phyloP scores from a whole-genome alignment of 805 yeast species.

The Maudiozyma pseudohumilis region DNA sequence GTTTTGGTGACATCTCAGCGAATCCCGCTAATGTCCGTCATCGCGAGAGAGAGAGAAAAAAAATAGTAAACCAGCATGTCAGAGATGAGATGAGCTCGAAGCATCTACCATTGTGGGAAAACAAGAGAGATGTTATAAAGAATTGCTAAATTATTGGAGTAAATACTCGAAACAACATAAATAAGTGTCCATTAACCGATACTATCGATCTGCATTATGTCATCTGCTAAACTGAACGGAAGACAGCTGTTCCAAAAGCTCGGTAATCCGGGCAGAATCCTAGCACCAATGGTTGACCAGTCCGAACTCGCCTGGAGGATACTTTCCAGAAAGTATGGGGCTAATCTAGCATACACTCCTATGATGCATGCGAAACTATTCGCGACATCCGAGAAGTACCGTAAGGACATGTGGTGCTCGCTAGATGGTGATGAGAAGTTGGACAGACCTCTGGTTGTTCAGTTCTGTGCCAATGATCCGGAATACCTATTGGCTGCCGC shows the following conservation, averaged over 20 bases:
- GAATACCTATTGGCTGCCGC: conserved; percentile 79
- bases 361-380: conserved; percentile 92
- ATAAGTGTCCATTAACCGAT: too few species aligned
- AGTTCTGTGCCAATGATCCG: conserved; percentile 94
- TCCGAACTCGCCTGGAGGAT: conserved; percentile 93
- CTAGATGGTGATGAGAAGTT: conserved; percentile 58
- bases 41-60: too few species aligned
- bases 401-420: conserved; percentile 61
- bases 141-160: too few species aligned
- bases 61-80: too few species aligned
- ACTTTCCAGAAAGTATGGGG: conserved; percentile 79
- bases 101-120: too few species aligned
- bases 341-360: conserved; percentile 89
- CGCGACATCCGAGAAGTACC: conserved; percentile 73
- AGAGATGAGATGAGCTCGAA: too few species aligned
- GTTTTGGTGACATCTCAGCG: too few species aligned
- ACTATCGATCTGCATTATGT: conserved; percentile 1
- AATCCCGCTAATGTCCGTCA: too few species aligned
- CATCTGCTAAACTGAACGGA: conserved; percentile 36
- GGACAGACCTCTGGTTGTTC: conserved; percentile 87
- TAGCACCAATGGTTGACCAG: conserved; percentile 99
- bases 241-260: conserved; percentile 58
- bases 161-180: too few species aligned
- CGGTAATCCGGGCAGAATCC: conserved; percentile 71
- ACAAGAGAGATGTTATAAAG: too few species aligned